Conservation (phyloP, 441 rosid species). For the Metrosideros polymorpha region DNA sequence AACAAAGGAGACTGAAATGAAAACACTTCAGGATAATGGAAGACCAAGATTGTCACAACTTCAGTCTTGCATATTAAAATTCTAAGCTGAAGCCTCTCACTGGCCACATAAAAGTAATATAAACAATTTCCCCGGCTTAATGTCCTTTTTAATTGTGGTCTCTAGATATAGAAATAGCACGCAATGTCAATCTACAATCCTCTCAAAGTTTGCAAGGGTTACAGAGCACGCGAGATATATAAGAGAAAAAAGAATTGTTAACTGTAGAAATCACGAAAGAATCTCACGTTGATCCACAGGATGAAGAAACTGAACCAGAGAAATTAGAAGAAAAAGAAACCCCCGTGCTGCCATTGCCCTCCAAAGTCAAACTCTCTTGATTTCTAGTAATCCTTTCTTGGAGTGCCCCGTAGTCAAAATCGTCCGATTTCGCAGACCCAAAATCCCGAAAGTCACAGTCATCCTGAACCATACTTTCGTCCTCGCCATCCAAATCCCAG, state of each 20-base stretch:
- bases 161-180: not conserved
- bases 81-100: not conserved
- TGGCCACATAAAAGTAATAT: not conserved
- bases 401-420: constrained; percentile 3
- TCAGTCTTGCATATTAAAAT: not conserved
- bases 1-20: not conserved
- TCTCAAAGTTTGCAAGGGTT: not conserved
- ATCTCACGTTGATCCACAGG: constrained; percentile 62
- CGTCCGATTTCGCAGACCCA: constrained; percentile 5
- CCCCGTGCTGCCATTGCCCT: constrained; percentile 5
- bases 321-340: constrained; percentile 16
- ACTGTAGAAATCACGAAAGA: not conserved
- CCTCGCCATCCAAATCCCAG: constrained; percentile 58
- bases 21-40: not conserved
- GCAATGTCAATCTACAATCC: not conserved
- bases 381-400: not conserved
- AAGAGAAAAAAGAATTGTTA: constrained; percentile 5
- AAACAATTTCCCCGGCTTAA: not conserved
- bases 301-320: constrained; percentile 27
- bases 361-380: not conserved
- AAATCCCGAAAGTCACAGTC: constrained; percentile 2
- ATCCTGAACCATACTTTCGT: constrained; percentile 1
- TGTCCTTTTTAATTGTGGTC: not conserved
- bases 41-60: not conserved
- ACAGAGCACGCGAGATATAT: not conserved